Percentiles rank a stretch among this genome's conserved stretches.
phyloP scores from a whole-genome alignment of 805 yeast species.

The Clavispora phyllophila region DNA sequence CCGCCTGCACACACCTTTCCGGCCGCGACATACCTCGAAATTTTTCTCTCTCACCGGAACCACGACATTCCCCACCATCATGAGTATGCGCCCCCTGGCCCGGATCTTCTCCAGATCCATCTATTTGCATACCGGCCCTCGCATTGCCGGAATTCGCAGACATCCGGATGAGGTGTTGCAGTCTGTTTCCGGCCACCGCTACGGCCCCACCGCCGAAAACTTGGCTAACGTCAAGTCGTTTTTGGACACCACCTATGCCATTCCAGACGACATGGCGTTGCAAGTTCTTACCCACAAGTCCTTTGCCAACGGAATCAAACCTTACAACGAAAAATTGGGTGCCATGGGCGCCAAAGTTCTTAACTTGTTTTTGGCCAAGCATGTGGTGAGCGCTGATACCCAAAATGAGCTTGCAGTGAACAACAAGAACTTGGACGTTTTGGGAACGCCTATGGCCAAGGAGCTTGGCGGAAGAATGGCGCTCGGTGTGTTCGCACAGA shows the following conservation, averaged over 20 bases:
- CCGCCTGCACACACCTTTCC: slow-evolving; percentile 3
- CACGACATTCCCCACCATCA: slow-evolving; percentile 2
- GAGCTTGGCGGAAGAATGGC: slow-evolving; percentile 46
- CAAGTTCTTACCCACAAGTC: slow-evolving; percentile 92
- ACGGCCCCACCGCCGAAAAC: slow-evolving; percentile 49
- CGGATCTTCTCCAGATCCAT: slow-evolving; percentile 21
- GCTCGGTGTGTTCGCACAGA: slow-evolving; percentile 49
- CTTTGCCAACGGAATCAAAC: slow-evolving; percentile 85
- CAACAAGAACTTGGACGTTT: slow-evolving; percentile 49
- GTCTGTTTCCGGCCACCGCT: slow-evolving; percentile 34
- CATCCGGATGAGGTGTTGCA: slow-evolving; percentile 53
- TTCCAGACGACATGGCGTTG: slow-evolving; percentile 58
- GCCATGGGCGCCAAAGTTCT: slow-evolving; percentile 65
- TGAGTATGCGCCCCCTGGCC: slow-evolving; percentile 10
- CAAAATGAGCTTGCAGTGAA: slow-evolving; percentile 35
- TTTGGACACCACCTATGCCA: slow-evolving; percentile 41
- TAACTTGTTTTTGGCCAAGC: slow-evolving; percentile 44
- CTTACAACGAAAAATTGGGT: slow-evolving; percentile 82
- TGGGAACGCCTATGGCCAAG: slow-evolving; percentile 55
- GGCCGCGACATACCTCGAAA: background rate
- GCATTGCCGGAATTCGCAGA: slow-evolving; percentile 68
- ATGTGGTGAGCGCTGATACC: slow-evolving; percentile 28
- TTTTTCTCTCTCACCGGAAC: background rate
- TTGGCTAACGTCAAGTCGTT: slow-evolving; percentile 45
- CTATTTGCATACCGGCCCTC: slow-evolving; percentile 44